Conservation (phyloP, 129 eudicot genomes). For the Pittosporum tobira region DNA sequence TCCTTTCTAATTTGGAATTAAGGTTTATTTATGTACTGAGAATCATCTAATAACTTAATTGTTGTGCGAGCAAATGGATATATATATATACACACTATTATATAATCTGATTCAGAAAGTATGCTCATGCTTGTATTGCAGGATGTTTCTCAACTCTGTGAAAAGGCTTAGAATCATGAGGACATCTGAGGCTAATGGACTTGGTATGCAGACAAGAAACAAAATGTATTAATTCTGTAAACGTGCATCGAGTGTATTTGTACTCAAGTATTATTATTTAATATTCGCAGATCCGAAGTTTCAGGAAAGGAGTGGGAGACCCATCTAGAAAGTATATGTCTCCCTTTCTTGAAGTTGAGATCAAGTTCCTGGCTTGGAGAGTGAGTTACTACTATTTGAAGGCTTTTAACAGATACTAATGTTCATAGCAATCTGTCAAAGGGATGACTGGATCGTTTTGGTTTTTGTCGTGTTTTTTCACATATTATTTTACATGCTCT, state of each 20-base stretch:
- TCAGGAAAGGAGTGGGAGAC: constrained; percentile 30
- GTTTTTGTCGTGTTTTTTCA: too few species aligned
- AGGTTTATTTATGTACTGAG: too few species aligned
- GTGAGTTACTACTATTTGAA: constrained; percentile 3
- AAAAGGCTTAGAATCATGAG: constrained; percentile 93
- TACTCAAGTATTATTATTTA: neutral
- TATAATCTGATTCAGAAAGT: too few species aligned
- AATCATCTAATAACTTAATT: too few species aligned
- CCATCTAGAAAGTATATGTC: constrained; percentile 25
- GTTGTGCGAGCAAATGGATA: too few species aligned
- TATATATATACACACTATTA: too few species aligned
- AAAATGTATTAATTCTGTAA: neutral
- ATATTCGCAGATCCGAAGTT: constrained; percentile 37
- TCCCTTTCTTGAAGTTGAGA: constrained; percentile 22
- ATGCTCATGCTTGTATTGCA: constrained; percentile 26
- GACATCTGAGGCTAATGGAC: constrained; percentile 68
- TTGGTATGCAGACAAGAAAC: constrained; percentile 25
- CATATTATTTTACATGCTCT: constrained; percentile 22
- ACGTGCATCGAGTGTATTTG: neutral
- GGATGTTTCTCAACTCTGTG: constrained; percentile 78
- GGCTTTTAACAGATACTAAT: constrained; percentile 13
- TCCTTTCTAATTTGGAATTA: too few species aligned
- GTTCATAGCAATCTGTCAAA: constrained; percentile 2
- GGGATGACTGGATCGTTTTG: constrained; percentile 20
- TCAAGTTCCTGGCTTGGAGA: constrained; percentile 20